A percentile compares a stretch with the other conserved stretches of the same genome.
phyloP scores from a whole-genome alignment of 106 monocot genomes.

The Allium fistulosum region DNA sequence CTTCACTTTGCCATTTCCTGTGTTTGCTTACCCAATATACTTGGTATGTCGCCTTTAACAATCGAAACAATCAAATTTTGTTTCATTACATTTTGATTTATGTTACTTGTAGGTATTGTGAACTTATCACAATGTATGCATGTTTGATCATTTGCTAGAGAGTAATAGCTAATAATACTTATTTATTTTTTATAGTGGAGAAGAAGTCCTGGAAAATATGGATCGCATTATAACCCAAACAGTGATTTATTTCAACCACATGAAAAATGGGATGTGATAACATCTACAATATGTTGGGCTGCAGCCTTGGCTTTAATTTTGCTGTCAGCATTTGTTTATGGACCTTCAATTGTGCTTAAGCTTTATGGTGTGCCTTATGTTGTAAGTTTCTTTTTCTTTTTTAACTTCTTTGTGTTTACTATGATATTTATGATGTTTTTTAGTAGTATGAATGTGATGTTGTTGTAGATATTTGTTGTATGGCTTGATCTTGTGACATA shows the following conservation, averaged over 20 bases:
- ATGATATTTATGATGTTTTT: neutral
- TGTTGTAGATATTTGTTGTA: constrained; percentile 36
- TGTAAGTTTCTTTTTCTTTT: constrained; percentile 19
- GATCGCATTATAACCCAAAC: constrained; percentile 61
- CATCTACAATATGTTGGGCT: constrained; percentile 52
- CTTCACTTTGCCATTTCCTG: constrained; percentile 53
- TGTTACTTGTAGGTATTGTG: too few relatives aligned
- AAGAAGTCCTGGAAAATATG: constrained; percentile 67
- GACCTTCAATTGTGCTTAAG: constrained; percentile 44
- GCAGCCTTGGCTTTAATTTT: constrained; percentile 39
- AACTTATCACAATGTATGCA: neutral
- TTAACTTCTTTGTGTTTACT: neutral
- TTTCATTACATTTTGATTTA: too few relatives aligned
- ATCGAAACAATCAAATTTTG: too few relatives aligned
- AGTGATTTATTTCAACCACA: constrained; percentile 52
- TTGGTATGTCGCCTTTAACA: constrained; percentile 27
- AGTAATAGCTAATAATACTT: neutral
- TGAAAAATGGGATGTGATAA: constrained; percentile 38
- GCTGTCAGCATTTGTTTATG: constrained; percentile 16
- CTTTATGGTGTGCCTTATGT: constrained; percentile 56
- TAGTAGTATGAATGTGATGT: neutral
- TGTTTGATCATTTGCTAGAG: neutral
- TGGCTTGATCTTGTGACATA: constrained; percentile 58
- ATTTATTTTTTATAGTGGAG: constrained; percentile 23
- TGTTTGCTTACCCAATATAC: constrained; percentile 71